Evolutionary conservation across 1,284 basidiomycete species (phyloP).

Genomic region (Flammula alnicola): DNA sequence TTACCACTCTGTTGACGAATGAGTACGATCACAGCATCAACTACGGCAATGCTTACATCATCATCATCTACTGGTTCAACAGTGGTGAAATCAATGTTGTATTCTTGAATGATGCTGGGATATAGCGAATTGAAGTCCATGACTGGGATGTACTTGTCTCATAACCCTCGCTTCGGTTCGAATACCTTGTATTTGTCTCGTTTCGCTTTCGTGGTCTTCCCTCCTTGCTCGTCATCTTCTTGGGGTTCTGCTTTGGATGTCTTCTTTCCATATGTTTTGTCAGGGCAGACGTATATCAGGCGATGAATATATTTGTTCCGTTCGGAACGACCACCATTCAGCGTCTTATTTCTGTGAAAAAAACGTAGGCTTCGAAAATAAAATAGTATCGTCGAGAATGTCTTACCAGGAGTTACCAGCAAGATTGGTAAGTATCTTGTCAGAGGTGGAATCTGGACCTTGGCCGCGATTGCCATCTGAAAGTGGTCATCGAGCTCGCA

Average conservation of each 20-base stretch:
- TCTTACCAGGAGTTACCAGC: conserved; percentile 96
- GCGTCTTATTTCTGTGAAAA: conserved; percentile 94
- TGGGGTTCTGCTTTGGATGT: conserved; percentile 68
- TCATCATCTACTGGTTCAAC: conserved; percentile 74
- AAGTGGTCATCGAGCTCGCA: conserved; percentile 30
- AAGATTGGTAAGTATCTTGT: conserved; percentile 97
- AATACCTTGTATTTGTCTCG: conserved; percentile 99
- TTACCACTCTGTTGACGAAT: conserved; percentile 65
- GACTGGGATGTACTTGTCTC: conserved; percentile 97
- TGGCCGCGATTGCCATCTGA: conserved; percentile 31
- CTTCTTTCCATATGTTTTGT: conserved; percentile 91
- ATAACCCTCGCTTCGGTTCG: conserved; percentile 94
- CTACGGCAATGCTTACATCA: conserved; percentile 49
- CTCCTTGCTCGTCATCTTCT: conserved; percentile 63
- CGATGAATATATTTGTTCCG: conserved; percentile 99
- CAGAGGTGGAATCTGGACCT: conserved; percentile 49
- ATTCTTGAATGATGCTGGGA: conserved; percentile 99
- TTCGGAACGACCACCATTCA: conserved; percentile 96
- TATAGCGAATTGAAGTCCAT: conserved; percentile 99
- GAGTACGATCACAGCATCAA: not conserved
- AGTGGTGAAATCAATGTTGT: conserved; percentile 99
- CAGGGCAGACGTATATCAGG: conserved; percentile 95
- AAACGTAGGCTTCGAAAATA: too few species aligned
- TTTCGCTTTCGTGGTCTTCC: conserved; percentile 67
- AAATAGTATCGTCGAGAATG: too few species aligned